Percentiles rank a stretch among this genome's conserved stretches.
phyloP scores from a whole-genome alignment of 768 basidiomycete genomes.

The Boletus subcaerulescens region DNA sequence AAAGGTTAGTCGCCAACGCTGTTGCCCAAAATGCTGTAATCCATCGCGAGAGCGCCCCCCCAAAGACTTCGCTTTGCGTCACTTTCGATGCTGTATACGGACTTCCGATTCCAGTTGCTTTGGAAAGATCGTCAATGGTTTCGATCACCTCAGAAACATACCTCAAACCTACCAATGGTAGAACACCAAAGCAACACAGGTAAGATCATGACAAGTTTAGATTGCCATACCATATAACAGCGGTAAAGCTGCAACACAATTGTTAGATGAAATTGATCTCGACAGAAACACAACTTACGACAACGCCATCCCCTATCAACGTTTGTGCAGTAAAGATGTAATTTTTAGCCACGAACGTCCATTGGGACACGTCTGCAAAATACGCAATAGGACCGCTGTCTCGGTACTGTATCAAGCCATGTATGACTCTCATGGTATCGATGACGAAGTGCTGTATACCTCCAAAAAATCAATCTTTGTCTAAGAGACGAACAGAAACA shows the following conservation, averaged over 20 bases:
- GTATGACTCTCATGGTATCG: background rate
- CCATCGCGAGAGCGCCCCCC: background rate
- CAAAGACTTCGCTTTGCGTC: background rate
- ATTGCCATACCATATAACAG: background rate
- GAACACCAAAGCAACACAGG: background rate
- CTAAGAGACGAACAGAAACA: background rate
- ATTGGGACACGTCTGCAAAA: slow-evolving; percentile 4
- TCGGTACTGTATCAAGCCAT: background rate
- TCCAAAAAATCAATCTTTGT: background rate
- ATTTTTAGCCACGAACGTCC: slow-evolving; percentile 23
- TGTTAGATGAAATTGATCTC: background rate
- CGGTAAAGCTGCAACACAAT: background rate
- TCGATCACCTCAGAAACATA: background rate
- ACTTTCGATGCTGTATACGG: background rate
- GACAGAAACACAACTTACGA: slow-evolving; percentile 11
- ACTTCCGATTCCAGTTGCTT: background rate
- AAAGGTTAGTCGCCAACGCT: background rate
- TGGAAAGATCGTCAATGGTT: background rate
- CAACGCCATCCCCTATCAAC: slow-evolving; percentile 21
- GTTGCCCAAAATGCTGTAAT: background rate
- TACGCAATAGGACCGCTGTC: background rate
- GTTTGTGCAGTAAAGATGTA: slow-evolving; percentile 17
- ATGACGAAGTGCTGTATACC: background rate
- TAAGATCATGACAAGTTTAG: background rate
- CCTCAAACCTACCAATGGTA: background rate